phyloP scores from a whole-genome alignment of 2,329 filamentous ascomycete genomes.

The Mycosphaerelloides madeirae region DNA sequence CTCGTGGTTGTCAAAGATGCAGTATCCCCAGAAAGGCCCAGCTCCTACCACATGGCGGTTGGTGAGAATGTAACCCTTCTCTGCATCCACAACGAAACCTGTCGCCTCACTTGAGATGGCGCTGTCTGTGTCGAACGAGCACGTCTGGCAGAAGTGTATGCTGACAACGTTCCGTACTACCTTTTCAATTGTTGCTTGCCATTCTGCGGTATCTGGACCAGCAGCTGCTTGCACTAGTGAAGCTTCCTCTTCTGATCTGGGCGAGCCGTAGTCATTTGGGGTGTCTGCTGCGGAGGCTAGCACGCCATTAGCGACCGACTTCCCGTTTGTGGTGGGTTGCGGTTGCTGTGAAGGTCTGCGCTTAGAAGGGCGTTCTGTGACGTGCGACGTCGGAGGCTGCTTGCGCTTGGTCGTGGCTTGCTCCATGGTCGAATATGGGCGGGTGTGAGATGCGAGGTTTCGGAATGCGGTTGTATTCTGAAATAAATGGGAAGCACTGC shows the following conservation, averaged over 20 bases:
- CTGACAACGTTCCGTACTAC: constrained; percentile 95
- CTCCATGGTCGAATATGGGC: constrained; percentile 17
- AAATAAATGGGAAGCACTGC: not conserved
- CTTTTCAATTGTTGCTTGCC: constrained; percentile 91
- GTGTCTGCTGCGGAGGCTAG: constrained; percentile 28
- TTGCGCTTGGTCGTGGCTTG: constrained; percentile 33
- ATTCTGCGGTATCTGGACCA: constrained; percentile 66
- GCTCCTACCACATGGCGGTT: constrained; percentile 82
- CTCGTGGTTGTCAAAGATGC: constrained; percentile 98
- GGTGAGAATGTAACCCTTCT: constrained; percentile 65
- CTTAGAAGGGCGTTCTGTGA: constrained; percentile 32
- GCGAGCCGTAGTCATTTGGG: constrained; percentile 32
- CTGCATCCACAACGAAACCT: constrained; percentile 93
- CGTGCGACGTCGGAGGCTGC: constrained; percentile 29
- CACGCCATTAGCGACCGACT: constrained; percentile 27
- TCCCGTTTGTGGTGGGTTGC: constrained; percentile 18
- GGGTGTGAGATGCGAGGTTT: not conserved
- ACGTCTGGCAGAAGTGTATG: constrained; percentile 98
- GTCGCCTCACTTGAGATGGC: constrained; percentile 93
- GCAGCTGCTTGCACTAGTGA: constrained; percentile 44
- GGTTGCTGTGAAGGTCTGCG: constrained; percentile 22
- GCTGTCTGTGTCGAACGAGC: constrained; percentile 94
- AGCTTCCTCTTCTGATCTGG: constrained; percentile 44
- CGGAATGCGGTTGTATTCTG: constrained; percentile 1
- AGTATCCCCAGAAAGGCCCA: constrained; percentile 96